Percentiles rank a stretch among this genome's conserved stretches.
Evolutionary conservation across 441 rosid genomes (phyloP).

Genomic region (Pelargonium fulgidum): DNA sequence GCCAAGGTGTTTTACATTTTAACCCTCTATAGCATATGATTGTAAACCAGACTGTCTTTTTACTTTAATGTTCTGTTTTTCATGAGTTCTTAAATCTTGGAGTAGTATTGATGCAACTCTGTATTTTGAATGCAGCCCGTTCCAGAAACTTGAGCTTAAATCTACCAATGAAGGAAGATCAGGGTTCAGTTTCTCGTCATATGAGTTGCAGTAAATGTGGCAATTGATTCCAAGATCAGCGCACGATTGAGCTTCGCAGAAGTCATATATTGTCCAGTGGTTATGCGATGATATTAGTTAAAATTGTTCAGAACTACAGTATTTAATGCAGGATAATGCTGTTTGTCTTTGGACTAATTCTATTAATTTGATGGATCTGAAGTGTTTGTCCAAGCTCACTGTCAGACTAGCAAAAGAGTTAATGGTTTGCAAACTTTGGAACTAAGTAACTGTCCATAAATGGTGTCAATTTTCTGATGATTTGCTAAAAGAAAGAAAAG

Average conservation of each 20-base stretch:
- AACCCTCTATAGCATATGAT: background rate
- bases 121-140: conserved; percentile 49
- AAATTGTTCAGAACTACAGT: background rate
- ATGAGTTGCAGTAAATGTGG: conserved; percentile 60
- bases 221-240: background rate
- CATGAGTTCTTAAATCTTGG: background rate
- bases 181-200: conserved; percentile 76
- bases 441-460: too few relatives aligned
- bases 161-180: conserved; percentile 66
- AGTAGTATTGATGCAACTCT: background rate
- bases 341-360: background rate
- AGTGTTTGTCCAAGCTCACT: too few relatives aligned
- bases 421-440: too few relatives aligned
- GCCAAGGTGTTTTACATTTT: background rate
- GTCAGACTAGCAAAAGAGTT: too few relatives aligned
- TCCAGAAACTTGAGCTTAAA: conserved; percentile 86
- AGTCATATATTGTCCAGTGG: background rate
- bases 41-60: background rate
- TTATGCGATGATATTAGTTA: background rate
- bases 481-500: too few relatives aligned
- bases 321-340: background rate
- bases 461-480: too few relatives aligned
- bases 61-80: background rate
- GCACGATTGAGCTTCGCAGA: background rate
- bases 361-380: too few relatives aligned